Evolutionary conservation across 345 rosid genomes (phyloP).

Genomic region (Sonneratia alba): DNA sequence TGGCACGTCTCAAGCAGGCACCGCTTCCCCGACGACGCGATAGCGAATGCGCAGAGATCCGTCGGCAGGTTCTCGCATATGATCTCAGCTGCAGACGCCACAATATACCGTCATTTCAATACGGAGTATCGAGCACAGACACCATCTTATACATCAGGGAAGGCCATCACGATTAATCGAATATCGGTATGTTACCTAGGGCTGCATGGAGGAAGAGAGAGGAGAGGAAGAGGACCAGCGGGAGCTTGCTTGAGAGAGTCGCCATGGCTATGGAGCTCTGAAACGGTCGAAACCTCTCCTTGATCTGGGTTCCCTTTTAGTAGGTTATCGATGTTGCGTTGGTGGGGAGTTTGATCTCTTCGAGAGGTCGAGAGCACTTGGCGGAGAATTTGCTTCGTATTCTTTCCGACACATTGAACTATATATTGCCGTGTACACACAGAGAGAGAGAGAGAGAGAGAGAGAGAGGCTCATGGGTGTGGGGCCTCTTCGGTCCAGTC

Average conservation of each 20-base stretch:
- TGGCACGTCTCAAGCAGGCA: conserved; percentile 59
- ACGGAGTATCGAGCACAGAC: too few species aligned
- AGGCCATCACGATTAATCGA: too few species aligned
- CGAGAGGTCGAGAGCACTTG: not conserved
- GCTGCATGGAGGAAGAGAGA: conserved; percentile 57
- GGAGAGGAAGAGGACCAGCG: conserved; percentile 41
- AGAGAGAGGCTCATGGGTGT: too few species aligned
- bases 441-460: too few species aligned
- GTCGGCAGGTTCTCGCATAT: conserved; percentile 63
- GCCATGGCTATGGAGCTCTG: conserved; percentile 28
- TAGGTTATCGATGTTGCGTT: not conserved
- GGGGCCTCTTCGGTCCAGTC: not conserved
- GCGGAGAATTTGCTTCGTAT: not conserved
- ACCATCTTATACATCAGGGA: too few species aligned
- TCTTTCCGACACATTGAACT: not conserved
- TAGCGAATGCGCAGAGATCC: conserved; percentile 58
- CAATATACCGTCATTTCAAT: too few species aligned
- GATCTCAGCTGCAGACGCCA: conserved; percentile 33
- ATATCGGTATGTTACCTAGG: conserved; percentile 29
- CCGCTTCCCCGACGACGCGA: conserved; percentile 71
- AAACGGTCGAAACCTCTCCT: not conserved
- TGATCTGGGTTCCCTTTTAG: not conserved
- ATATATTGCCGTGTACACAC: not conserved
- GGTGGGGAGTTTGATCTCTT: not conserved
- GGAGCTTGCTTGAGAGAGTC: conserved; percentile 31